Evolutionary conservation across 225 moss, liverwort and hornwort species (phyloP).

Genomic region (Asterella californica): DNA sequence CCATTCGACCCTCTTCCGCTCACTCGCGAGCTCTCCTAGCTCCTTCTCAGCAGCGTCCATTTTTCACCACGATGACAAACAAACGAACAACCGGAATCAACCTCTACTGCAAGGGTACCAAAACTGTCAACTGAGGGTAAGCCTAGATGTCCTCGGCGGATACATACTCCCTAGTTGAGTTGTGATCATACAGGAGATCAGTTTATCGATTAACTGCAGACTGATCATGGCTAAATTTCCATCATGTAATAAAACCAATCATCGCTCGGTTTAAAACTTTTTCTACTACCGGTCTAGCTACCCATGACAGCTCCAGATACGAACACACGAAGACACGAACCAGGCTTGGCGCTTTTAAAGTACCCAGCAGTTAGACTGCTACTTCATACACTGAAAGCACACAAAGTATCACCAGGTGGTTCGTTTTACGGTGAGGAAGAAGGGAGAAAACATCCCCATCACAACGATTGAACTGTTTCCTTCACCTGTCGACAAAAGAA

Average conservation of each 20-base stretch:
- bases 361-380: too few species aligned
- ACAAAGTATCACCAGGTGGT: background rate
- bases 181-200: background rate
- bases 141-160: background rate
- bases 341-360: too few species aligned
- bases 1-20: conserved; percentile 38
- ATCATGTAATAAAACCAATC: too few species aligned
- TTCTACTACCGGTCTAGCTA: too few species aligned
- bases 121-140: background rate
- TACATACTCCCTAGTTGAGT: background rate
- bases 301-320: too few species aligned
- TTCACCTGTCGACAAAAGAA: too few species aligned
- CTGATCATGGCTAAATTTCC: too few species aligned
- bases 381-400: background rate
- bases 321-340: too few species aligned
- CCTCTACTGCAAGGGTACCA: background rate
- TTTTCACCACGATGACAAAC: background rate
- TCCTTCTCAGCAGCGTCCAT: conserved; percentile 27
- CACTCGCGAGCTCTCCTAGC: conserved; percentile 31
- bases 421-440: background rate
- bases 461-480: too few species aligned
- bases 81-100: background rate
- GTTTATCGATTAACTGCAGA: too few species aligned
- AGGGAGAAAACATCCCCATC: background rate
- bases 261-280: too few species aligned